These are phyloP conservation scores for Eucalyptus microcorys DNA, from an alignment of 345 rosid species.

Conservation along the genomic window DNA sequence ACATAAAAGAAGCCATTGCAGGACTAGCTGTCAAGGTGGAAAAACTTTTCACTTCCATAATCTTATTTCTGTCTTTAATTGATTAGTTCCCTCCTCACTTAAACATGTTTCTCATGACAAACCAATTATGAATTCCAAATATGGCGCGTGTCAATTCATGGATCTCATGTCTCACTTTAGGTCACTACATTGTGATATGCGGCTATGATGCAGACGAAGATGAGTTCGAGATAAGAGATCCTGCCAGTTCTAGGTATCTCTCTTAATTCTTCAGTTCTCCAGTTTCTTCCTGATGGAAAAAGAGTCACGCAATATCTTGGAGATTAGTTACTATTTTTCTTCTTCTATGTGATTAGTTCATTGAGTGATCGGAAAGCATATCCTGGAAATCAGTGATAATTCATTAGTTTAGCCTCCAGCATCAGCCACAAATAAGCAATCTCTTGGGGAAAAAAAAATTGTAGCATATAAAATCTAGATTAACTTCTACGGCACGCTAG, in stretches of 20 bases:
- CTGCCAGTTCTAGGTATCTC: slow-evolving; percentile 77
- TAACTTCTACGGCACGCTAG: neutral
- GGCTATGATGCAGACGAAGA: slow-evolving; percentile 67
- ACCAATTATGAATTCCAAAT: neutral
- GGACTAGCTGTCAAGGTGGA: neutral
- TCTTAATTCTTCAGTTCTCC: neutral
- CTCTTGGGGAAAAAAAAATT: neutral
- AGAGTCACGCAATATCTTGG: neutral
- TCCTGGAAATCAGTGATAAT: neutral
- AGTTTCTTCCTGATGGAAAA: neutral
- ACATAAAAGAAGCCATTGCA: neutral
- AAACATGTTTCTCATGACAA: neutral
- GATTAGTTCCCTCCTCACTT: neutral
- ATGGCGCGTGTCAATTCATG: neutral
- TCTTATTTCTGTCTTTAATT: neutral
- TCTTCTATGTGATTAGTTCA: neutral
- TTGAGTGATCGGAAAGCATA: neutral
- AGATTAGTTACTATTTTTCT: neutral
- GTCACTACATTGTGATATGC: slow-evolving; percentile 86
- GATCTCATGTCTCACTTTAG: slow-evolving; percentile 15
- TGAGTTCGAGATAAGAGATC: slow-evolving; percentile 97
- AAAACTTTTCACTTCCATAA: neutral
- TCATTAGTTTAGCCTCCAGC: neutral
- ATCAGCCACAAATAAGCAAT: neutral
- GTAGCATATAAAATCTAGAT: neutral